A percentile compares a stretch with the other conserved stretches of the same genome.
Conservation (phyloP, 176 grass and related monocot genomes). For the Triticum urartu region DNA sequence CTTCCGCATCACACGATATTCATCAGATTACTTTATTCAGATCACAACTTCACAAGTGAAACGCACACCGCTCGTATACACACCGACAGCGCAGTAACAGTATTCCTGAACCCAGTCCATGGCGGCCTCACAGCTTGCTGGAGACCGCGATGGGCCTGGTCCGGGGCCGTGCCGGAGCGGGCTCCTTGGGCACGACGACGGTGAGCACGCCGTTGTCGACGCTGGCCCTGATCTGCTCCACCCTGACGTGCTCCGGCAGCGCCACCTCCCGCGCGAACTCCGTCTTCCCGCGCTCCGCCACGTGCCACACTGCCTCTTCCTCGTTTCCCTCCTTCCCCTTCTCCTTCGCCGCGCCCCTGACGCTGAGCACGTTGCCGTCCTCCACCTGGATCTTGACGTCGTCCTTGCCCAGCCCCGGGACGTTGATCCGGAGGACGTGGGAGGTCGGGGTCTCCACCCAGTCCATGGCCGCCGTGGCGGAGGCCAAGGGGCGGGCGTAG, state of each 20-base stretch:
- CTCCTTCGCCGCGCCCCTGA: conserved; percentile 33
- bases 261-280: conserved; percentile 61
- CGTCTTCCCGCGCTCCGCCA: conserved; percentile 64
- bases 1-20: too few species aligned
- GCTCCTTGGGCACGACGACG: conserved; percentile 73
- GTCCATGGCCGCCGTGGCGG: conserved; percentile 53
- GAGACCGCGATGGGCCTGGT: conserved; percentile 65
- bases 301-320: conserved; percentile 65
- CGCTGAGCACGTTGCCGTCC: conserved; percentile 72
- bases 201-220: conserved; percentile 83
- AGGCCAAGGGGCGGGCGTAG: conserved; percentile 42
- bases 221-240: conserved; percentile 64
- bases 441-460: conserved; percentile 83
- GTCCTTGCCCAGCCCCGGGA: conserved; percentile 70
- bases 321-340: neutral
- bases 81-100: too few species aligned
- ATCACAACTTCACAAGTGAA: too few species aligned
- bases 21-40: too few species aligned
- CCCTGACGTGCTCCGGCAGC: conserved; percentile 56
- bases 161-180: conserved; percentile 41
- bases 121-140: conserved; percentile 61
- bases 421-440: conserved; percentile 66
- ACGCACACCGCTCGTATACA: too few species aligned
- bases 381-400: conserved; percentile 78
- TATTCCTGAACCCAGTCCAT: too few species aligned